Evolutionary conservation across 2,329 filamentous ascomycete genomes (phyloP), one percentile per base, ranked within the genome.

Genomic region (Apiospora kogelbergensis): DNA sequence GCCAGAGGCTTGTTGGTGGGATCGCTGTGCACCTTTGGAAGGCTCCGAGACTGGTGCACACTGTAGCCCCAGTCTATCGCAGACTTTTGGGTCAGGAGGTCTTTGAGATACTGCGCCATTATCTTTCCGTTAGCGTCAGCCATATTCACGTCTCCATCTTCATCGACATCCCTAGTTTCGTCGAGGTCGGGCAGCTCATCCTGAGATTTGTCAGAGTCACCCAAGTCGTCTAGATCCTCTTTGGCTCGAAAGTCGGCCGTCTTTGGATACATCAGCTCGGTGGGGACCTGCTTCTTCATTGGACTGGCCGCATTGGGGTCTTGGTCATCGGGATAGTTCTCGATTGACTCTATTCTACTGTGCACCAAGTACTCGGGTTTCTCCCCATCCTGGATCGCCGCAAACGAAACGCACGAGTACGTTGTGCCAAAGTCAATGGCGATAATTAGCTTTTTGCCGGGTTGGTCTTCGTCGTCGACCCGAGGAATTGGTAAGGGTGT

Each of bases 341-440:
- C 45, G 17, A 72, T 71, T 7, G 68, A 68, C 10, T 37, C 37
- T 42, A 72, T 72, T 17, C 67, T 63, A 42, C 48, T 63, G 10
- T n/a, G 41, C 5, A 6, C 44, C n/a, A 68, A 9, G 6, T 46
- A 6, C 41, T 68, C 67, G 2, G 41, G 45, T 9, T 13, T 15
- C 42, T 68, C 42, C 30, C 41, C 40, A 17, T n/a, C 5, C 17
- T 64, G 42, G 11, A 71, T 42, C 37, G 68, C 66, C 6, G 65
- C 68, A 41, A 69, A 72, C 24, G 71, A 71, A 33, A 72, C 66
- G 13, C 70, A 70, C 17, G 71, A 72, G 46, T 70, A 72, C 2
- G 70, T 72, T 2, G 70, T 72, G 17, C 71, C 71, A 40, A 72
- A 72, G 40, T 72, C 71, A 20, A 72, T 68, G 17, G 71, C 68